phyloP scores from a whole-genome alignment of 331 rosid genomes.

The Arachis monticola region DNA sequence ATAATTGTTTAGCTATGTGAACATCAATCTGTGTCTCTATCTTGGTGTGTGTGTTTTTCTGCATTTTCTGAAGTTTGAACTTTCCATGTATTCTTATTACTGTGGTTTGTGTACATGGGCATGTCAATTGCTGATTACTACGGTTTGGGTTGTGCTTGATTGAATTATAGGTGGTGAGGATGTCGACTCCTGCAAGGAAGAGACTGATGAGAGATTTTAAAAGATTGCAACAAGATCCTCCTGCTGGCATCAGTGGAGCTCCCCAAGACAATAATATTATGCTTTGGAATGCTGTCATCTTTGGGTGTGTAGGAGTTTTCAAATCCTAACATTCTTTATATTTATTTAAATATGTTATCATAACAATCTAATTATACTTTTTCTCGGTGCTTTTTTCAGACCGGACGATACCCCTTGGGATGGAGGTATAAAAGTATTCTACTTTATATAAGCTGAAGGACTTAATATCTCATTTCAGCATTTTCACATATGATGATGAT shows the following conservation, averaged over 20 bases:
- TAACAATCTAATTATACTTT: constrained; percentile 27
- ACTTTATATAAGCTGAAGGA: constrained; percentile 20
- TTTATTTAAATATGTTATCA: constrained; percentile 11
- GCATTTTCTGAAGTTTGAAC: constrained; percentile 6
- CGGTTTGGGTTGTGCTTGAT: constrained; percentile 33
- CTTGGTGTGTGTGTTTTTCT: constrained; percentile 3
- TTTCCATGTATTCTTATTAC: not conserved
- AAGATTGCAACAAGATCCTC: constrained; percentile 98
- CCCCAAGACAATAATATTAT: constrained; percentile 95
- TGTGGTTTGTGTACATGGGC: not conserved
- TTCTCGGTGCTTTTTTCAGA: constrained; percentile 58
- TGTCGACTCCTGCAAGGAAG: constrained; percentile 97
- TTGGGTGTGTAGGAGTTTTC: constrained; percentile 66
- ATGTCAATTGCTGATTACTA: constrained; percentile 11
- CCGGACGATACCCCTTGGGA: constrained; percentile 99
- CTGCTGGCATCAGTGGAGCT: constrained; percentile 99
- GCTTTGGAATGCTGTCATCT: constrained; percentile 99
- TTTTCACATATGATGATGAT: not conserved
- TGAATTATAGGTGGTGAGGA: constrained; percentile 74
- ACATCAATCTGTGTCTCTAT: not conserved
- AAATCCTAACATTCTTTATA: not conserved
- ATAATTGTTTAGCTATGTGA: constrained; percentile 23
- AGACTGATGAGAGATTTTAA: constrained; percentile 97
- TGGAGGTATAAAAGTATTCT: constrained; percentile 70
- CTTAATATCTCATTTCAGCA: constrained; percentile 17